Base-by-base conservation (phyloP, 371 early-diverging fungal species). In the Mucor saturninus region DNA sequence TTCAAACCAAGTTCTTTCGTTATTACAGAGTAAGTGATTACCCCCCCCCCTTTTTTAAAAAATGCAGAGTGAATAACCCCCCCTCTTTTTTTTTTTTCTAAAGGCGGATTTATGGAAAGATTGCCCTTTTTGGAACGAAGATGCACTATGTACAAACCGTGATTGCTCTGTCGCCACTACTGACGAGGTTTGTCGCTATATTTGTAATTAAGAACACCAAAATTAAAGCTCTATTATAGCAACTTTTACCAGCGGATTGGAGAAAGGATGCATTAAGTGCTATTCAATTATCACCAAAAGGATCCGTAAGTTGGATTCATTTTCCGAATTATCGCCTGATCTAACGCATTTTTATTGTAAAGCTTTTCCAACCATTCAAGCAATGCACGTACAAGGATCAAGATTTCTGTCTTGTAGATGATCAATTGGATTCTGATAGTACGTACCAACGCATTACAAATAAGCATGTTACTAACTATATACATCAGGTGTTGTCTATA, bases 61-160 rank as follows among this genome's bases (percentile, higher is more conserved):
- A 46, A 5, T 46, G n/a, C n/a, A 4, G 7, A 26, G 21, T 21
- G 21, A 21, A 21, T 21, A 21, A 21, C 21, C 28, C 28, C 48
- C 48, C 21, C n/a, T n/a, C n/a, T n/a, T n/a, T n/a, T n/a, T n/a
- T n/a, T n/a, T n/a, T n/a, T n/a, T n/a, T n/a, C n/a, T n/a, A n/a
- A n/a, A 95, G 92, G 84, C 95, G 31, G 90, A 97, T 70, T 75
- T 98, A 46, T 89, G 91, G 81, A 92, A 92, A 72, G 90, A 91
- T 31, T 98, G 98, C 70, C 92, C 91, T 7, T 96, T 96, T 73
- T 98, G 98, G 98, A 72, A 80, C 28, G 92, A 91, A 31, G 88
- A 93, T 56, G 87, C 86, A 9, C 75, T 91, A 42, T 98, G 98
- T 72, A 83, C 91, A 71, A 86, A 92, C 70, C 74, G 85, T 43